A percentile compares a stretch with the other conserved stretches of the same genome.
phyloP scores from a whole-genome alignment of 129 eudicot genomes.

The Scalesia atractyloides region DNA sequence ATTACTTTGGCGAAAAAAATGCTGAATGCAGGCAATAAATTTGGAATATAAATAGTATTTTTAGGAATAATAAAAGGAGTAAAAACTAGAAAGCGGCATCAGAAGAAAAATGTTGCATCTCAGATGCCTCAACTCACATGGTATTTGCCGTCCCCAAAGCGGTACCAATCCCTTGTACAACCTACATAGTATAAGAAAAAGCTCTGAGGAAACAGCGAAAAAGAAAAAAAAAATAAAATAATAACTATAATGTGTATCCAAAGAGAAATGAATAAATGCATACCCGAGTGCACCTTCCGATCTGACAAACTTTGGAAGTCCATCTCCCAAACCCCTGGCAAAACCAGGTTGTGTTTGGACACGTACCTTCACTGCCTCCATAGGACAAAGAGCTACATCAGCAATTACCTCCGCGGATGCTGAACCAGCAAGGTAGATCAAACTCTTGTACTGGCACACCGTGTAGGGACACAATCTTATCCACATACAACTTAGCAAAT shows the following conservation, averaged over 20 bases:
- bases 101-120: background rate
- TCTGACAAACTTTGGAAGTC: constrained; percentile 77
- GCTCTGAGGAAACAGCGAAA: background rate
- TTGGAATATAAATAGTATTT: background rate
- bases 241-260: background rate
- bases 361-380: constrained; percentile 92
- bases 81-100: background rate
- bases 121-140: constrained; percentile 61
- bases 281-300: constrained; percentile 93
- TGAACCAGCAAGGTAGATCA: constrained; percentile 86
- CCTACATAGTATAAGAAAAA: constrained; percentile 37
- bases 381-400: constrained; percentile 81
- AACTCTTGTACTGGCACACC: constrained; percentile 87
- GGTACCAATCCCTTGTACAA: constrained; percentile 91
- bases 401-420: constrained; percentile 95
- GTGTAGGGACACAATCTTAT: too few species aligned
- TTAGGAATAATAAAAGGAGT: background rate
- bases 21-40: background rate
- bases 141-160: constrained; percentile 95
- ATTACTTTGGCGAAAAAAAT: background rate
- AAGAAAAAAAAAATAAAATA: background rate
- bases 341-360: constrained; percentile 97
- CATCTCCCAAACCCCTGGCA: constrained; percentile 87
- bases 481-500: too few species aligned
- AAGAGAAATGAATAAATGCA: background rate